These are phyloP conservation scores for Monilinia polystroma DNA, from an alignment of 2,329 filamentous ascomycete species.

Conservation along the genomic window DNA sequence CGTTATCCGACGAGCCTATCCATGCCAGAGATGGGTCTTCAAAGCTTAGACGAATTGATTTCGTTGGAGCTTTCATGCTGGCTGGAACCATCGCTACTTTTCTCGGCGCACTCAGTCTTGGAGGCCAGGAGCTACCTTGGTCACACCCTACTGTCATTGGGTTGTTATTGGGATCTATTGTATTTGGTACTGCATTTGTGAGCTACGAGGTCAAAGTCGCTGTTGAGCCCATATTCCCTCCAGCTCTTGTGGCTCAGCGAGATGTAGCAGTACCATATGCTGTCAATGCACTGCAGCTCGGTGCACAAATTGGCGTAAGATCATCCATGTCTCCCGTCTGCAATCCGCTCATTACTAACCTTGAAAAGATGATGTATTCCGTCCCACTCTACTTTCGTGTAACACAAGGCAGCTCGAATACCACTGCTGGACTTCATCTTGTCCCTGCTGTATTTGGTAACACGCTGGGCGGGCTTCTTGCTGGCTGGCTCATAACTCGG, in stretches of 20 bases:
- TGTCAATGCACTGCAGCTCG: constrained; percentile 53
- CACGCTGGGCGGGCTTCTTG: constrained; percentile 59
- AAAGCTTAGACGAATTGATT: constrained; percentile 69
- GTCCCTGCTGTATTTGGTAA: constrained; percentile 69
- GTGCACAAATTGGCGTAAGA: constrained; percentile 57
- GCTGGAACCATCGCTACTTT: constrained; percentile 33
- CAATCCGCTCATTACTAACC: constrained; percentile 3
- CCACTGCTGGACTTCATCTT: constrained; percentile 58
- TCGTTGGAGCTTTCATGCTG: constrained; percentile 63
- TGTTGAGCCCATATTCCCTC: constrained; percentile 57
- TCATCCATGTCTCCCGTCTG: constrained; percentile 22
- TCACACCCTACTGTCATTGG: constrained; percentile 39
- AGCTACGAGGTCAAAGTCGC: constrained; percentile 46
- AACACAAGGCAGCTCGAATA: constrained; percentile 56
- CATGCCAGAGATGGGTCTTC: constrained; percentile 60
- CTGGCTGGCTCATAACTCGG: constrained; percentile 47
- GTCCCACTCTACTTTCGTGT: constrained; percentile 71
- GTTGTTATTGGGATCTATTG: constrained; percentile 39
- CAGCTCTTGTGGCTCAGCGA: constrained; percentile 52
- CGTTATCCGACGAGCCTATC: constrained; percentile 51
- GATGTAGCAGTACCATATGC: constrained; percentile 55
- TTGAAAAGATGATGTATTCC: constrained; percentile 56
- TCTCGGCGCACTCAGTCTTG: constrained; percentile 50
- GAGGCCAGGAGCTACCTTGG: constrained; percentile 46
- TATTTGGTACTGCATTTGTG: constrained; percentile 33